Conservation (phyloP, 2,329 filamentous ascomycete species). For the Talaromyces funiculosus region DNA sequence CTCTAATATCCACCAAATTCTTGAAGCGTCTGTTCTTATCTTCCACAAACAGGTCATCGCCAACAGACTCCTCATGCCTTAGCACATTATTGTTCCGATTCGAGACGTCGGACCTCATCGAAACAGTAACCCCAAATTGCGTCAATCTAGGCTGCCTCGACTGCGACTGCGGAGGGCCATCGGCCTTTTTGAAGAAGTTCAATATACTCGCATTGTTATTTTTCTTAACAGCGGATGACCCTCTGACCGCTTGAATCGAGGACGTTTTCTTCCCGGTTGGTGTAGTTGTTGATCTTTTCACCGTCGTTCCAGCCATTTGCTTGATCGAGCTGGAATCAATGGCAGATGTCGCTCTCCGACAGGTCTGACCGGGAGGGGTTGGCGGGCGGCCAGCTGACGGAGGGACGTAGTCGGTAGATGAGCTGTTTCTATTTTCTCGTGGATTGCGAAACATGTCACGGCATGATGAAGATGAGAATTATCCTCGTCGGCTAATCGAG, state of each 20-base stretch:
- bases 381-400: slow-evolving; percentile 6
- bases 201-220: slow-evolving; percentile 59
- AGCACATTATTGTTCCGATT: not conserved
- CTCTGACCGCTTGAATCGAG: not conserved
- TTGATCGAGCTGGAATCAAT: not conserved
- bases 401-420: not conserved
- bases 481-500: too few species aligned
- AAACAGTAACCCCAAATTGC: slow-evolving; percentile 30
- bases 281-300: slow-evolving; percentile 4
- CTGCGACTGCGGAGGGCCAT: slow-evolving; percentile 38
- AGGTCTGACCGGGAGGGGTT: slow-evolving; percentile 4
- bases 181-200: slow-evolving; percentile 68
- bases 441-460: slow-evolving; percentile 10
- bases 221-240: slow-evolving; percentile 21
- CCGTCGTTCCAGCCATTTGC: slow-evolving; percentile 10
- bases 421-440: not conserved
- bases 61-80: slow-evolving; percentile 2
- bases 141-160: slow-evolving; percentile 51
- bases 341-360: not conserved
- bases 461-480: slow-evolving; percentile 16
- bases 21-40: slow-evolving; percentile 23
- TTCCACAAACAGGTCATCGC: slow-evolving; percentile 29
- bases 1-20: slow-evolving; percentile 10
- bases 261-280: slow-evolving; percentile 5
- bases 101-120: slow-evolving; percentile 21